These are phyloP conservation scores for Paramyrothecium roridum DNA, from an alignment of 2,329 filamentous ascomycete species.

Conservation along the genomic window DNA sequence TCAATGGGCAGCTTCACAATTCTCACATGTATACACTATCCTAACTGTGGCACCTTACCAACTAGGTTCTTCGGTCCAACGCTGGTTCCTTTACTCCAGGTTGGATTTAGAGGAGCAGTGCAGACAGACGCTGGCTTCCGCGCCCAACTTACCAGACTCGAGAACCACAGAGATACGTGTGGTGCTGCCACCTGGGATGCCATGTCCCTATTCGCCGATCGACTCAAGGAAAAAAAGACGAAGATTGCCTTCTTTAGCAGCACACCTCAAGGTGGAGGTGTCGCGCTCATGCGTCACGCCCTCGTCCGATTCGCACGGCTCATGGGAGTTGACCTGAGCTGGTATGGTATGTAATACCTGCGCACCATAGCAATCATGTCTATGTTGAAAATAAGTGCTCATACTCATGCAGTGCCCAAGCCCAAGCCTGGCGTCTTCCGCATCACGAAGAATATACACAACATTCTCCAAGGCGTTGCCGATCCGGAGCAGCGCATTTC, in stretches of 20 bases:
- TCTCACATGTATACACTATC: not conserved
- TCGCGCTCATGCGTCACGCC: slow-evolving; percentile 79
- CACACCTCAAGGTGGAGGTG: slow-evolving; percentile 79
- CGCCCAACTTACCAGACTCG: slow-evolving; percentile 54
- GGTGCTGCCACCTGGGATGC: slow-evolving; percentile 61
- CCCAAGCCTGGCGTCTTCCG: slow-evolving; percentile 76
- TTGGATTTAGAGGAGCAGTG: slow-evolving; percentile 66
- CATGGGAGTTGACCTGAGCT: slow-evolving; percentile 66
- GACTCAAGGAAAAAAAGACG: slow-evolving; percentile 60
- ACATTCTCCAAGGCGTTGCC: slow-evolving; percentile 79
- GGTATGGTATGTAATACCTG: slow-evolving; percentile 54
- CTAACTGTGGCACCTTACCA: not conserved
- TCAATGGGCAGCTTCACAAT: not conserved
- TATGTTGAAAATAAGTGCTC: not conserved
- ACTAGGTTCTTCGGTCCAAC: slow-evolving; percentile 70
- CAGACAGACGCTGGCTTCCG: slow-evolving; percentile 67
- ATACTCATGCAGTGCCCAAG: slow-evolving; percentile 58
- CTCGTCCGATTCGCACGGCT: slow-evolving; percentile 67
- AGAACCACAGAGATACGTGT: slow-evolving; percentile 61
- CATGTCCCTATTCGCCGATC: slow-evolving; percentile 59
- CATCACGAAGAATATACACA: slow-evolving; percentile 85
- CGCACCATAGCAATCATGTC: not conserved
- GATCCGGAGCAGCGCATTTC: slow-evolving; percentile 62
- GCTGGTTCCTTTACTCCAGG: slow-evolving; percentile 63
- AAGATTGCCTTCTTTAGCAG: slow-evolving; percentile 77